Evolutionary conservation across 1,139 yeast genomes (phyloP).

Genomic region (Suhomyces atakaporum): DNA sequence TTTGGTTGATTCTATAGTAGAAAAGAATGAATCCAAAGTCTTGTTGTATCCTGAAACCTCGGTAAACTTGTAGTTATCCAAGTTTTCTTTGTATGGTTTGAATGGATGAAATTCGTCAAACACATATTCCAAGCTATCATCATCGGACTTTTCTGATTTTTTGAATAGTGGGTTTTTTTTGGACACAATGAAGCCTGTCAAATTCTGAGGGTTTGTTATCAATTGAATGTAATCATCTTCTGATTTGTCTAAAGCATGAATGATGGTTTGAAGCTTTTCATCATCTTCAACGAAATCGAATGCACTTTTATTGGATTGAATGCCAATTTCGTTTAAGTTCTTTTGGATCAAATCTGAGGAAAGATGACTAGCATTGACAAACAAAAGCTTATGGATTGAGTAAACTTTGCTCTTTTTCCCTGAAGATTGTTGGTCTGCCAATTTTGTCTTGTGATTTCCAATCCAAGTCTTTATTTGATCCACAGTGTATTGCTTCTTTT

Average conservation of each 20-base stretch:
- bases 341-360: constrained; percentile 78
- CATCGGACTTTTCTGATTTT: constrained; percentile 30
- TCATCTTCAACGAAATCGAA: constrained; percentile 33
- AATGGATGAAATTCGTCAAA: constrained; percentile 90
- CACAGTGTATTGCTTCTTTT: constrained; percentile 24
- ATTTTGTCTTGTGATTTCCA: constrained; percentile 33
- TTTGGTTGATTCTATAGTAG: constrained; percentile 81
- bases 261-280: constrained; percentile 28
- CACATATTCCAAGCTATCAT: constrained; percentile 46
- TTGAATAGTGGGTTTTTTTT: constrained; percentile 56
- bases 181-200: constrained; percentile 66
- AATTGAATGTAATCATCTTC: constrained; percentile 39
- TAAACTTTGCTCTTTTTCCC: constrained; percentile 47
- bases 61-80: constrained; percentile 34
- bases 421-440: constrained; percentile 18
- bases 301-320: constrained; percentile 48
- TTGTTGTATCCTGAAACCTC: constrained; percentile 66
- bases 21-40: constrained; percentile 81
- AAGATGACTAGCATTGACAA: constrained; percentile 68
- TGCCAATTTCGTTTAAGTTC: constrained; percentile 44
- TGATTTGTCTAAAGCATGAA: constrained; percentile 51
- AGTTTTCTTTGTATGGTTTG: constrained; percentile 51
- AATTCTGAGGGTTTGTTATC: constrained; percentile 21
- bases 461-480: constrained; percentile 55
- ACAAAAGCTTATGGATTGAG: constrained; percentile 70